A percentile compares a stretch with the other conserved stretches of the same genome.
Evolutionary conservation across 2,329 filamentous ascomycete species (phyloP).

Genomic region (Pseudocercospora vitis): DNA sequence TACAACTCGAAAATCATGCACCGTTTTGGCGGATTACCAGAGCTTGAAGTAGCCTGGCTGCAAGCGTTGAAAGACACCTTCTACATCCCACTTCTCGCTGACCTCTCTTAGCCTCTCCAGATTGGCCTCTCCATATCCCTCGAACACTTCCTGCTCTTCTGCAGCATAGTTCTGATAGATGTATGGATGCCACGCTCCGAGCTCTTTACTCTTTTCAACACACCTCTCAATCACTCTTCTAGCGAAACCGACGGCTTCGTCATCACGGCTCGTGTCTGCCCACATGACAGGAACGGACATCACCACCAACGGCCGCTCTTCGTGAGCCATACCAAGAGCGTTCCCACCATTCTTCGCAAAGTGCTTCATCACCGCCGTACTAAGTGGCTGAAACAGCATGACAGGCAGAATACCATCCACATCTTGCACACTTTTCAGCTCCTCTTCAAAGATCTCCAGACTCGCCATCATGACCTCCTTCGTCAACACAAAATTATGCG

Average conservation of each 20-base stretch:
- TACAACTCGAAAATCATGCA: no score
- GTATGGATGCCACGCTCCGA: conserved; percentile 11
- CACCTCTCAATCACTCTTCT: conserved; percentile 6
- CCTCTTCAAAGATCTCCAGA: conserved; percentile 8
- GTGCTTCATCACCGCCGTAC: conserved; percentile 2
- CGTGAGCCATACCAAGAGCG: conserved; percentile 11
- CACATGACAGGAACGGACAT: conserved; percentile 10
- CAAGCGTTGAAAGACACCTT: conserved; percentile 20
- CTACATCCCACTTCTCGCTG: conserved; percentile 17
- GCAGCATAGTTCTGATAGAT: conserved; percentile 25
- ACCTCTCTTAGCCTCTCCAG: conserved; percentile 17
- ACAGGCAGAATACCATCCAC: conserved; percentile 15
- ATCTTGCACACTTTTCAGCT: conserved; percentile 10
- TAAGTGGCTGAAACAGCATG: conserved; percentile 13
- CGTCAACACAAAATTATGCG: conserved; percentile 8
- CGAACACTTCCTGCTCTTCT: conserved; percentile 17
- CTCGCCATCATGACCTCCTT: conserved; percentile 5
- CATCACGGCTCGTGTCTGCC: conserved; percentile 8
- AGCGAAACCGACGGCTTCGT: conserved; percentile 1
- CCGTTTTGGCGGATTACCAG: no score
- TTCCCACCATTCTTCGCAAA: conserved; percentile 18
- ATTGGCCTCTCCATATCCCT: conserved; percentile 22
- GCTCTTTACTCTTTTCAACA: conserved; percentile 2
- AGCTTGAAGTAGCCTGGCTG: conserved; percentile 18
- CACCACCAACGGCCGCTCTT: conserved; percentile 16